Evolutionary conservation across 805 yeast species (phyloP).

Genomic region (Naumovozyma baii): DNA sequence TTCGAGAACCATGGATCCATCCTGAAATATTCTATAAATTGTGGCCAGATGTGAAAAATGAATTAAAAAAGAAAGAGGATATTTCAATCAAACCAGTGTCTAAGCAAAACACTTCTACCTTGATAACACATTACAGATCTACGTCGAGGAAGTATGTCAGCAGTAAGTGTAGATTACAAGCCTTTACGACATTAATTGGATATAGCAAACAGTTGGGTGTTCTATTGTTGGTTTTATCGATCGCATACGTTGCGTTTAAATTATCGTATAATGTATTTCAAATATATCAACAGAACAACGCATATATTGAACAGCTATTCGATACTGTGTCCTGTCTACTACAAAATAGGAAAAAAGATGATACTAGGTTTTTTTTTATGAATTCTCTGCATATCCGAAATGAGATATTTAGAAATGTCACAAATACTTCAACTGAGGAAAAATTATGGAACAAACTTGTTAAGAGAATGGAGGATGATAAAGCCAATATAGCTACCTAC

Average conservation of each 20-base stretch:
- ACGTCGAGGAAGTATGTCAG: conserved; percentile 49
- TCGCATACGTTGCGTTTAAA: no score
- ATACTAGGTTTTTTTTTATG: conserved; percentile 37
- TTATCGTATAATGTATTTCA: no score
- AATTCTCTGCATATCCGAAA: conserved; percentile 65
- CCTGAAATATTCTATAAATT: conserved; percentile 51
- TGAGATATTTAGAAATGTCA: conserved; percentile 34
- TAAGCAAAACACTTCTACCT: no score
- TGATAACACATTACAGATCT: conserved; percentile 39
- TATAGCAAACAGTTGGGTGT: no score
- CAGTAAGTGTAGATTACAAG: conserved; percentile 42
- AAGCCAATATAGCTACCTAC: conserved; percentile 44
- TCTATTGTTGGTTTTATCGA: no score
- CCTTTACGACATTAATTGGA: no score
- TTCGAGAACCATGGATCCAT: conserved; percentile 23
- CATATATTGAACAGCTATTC: neutral
- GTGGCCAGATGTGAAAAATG: conserved; percentile 51
- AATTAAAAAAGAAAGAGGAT: conserved; percentile 55
- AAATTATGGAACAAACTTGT: conserved; percentile 50
- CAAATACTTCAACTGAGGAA: conserved; percentile 26
- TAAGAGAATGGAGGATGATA: conserved; percentile 41
- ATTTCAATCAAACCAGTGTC: no score
- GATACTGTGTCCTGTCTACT: conserved; percentile 18
- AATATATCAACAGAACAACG: no score
- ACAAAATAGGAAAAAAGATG: conserved; percentile 35